Conservation (phyloP, 2,329 filamentous ascomycete species). For the Tolypocladium capitatum region DNA sequence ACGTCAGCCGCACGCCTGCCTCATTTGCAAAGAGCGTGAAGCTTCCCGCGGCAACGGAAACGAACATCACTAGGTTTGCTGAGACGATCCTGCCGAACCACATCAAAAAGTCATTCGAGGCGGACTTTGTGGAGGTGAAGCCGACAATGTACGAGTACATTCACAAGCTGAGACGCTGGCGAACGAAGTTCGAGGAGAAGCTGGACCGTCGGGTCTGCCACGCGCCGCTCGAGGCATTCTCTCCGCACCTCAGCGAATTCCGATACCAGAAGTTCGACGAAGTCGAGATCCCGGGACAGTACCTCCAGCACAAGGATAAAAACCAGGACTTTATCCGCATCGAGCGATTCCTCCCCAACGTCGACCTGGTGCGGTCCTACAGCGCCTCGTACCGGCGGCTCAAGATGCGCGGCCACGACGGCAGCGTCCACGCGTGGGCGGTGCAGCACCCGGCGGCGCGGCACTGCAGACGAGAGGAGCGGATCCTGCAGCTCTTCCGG, state of each 20-base stretch:
- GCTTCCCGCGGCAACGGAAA: slow-evolving; percentile 77
- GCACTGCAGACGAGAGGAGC: slow-evolving; percentile 85
- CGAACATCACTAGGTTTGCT: slow-evolving; percentile 91
- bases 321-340: slow-evolving; percentile 98
- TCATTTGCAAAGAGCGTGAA: slow-evolving; percentile 88
- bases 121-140: slow-evolving; percentile 90
- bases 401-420: slow-evolving; percentile 94
- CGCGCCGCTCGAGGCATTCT: slow-evolving; percentile 71
- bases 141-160: slow-evolving; percentile 99
- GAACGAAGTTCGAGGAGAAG: slow-evolving; percentile 96
- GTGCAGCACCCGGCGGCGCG: slow-evolving; percentile 91
- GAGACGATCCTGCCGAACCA: slow-evolving; percentile 91
- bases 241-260: slow-evolving; percentile 89
- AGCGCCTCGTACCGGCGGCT: slow-evolving; percentile 84
- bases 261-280: slow-evolving; percentile 97
- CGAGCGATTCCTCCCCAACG: slow-evolving; percentile 88
- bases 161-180: slow-evolving; percentile 87
- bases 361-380: slow-evolving; percentile 83
- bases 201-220: slow-evolving; percentile 69
- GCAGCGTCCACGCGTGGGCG: slow-evolving; percentile 90
- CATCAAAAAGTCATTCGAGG: slow-evolving; percentile 91
- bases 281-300: slow-evolving; percentile 94
- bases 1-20: slow-evolving; percentile 74
- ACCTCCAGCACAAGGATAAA: slow-evolving; percentile 94
- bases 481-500: slow-evolving; percentile 90